Evolutionary conservation across 208 protist species (phyloP).

Genomic region (Tritrichomonas foetus): DNA sequence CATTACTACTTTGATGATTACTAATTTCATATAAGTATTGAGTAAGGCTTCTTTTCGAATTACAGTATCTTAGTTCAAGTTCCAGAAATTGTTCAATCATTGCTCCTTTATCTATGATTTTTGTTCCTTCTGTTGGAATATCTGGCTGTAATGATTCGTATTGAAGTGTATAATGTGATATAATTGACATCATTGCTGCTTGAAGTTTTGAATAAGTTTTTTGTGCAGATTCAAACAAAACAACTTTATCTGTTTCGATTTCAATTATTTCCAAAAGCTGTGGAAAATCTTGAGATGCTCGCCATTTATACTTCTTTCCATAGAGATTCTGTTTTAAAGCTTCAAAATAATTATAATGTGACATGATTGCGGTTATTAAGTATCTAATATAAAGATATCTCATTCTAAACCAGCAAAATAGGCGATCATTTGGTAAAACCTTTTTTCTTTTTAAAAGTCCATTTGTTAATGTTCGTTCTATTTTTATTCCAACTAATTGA

Average conservation of each 20-base stretch:
- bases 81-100: background rate
- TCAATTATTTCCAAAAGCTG: background rate
- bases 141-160: background rate
- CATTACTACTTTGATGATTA: background rate
- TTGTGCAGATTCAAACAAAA: background rate
- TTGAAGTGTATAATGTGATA: background rate
- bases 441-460: background rate
- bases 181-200: background rate
- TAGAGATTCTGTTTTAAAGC: background rate
- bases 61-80: background rate
- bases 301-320: background rate
- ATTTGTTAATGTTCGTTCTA: background rate
- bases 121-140: background rate
- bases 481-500: background rate
- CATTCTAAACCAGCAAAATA: background rate
- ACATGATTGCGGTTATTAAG: background rate
- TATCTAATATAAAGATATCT: background rate
- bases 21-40: background rate
- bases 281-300: background rate
- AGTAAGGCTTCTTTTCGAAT: background rate
- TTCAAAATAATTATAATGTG: background rate
- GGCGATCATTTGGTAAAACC: background rate
- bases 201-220: background rate
- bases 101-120: background rate
- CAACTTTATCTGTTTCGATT: background rate